Conservation (phyloP, 108 stramenopile species). For the Fragilaria radians region DNA sequence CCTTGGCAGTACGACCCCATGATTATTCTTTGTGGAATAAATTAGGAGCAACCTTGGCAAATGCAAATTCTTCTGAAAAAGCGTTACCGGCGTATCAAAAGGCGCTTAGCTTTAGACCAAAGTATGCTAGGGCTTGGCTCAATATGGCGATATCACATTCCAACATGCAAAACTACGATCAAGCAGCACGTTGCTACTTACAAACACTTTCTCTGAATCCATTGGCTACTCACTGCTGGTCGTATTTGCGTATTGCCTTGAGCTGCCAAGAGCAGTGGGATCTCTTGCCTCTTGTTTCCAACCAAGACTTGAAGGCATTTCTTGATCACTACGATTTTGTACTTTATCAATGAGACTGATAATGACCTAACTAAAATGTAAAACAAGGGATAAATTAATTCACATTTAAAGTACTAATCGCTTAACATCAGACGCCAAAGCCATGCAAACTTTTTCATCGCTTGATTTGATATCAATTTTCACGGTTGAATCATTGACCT, state of each 20-base stretch:
- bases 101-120: conserved; percentile 82
- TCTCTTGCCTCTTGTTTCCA: conserved; percentile 71
- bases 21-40: conserved; percentile 91
- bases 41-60: conserved; percentile 95
- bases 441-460: conserved; percentile 23
- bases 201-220: conserved; percentile 89
- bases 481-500: conserved; percentile 24
- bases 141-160: conserved; percentile 94
- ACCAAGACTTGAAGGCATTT: conserved; percentile 67
- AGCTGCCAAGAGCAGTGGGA: conserved; percentile 90
- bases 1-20: conserved; percentile 56
- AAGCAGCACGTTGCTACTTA: conserved; percentile 89
- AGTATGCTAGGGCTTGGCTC: conserved; percentile 94
- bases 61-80: conserved; percentile 75
- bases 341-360: background rate
- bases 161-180: conserved; percentile 79
- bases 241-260: conserved; percentile 90
- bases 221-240: conserved; percentile 88
- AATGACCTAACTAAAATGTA: background rate
- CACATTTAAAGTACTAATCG: conserved; percentile 1
- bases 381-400: background rate
- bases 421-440: conserved; percentile 37
- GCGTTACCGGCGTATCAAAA: conserved; percentile 78
- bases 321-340: conserved; percentile 81
- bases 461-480: conserved; percentile 48